Base-by-base conservation (phyloP, 305 asterid genomes). In the Fraxinus baroniana region DNA sequence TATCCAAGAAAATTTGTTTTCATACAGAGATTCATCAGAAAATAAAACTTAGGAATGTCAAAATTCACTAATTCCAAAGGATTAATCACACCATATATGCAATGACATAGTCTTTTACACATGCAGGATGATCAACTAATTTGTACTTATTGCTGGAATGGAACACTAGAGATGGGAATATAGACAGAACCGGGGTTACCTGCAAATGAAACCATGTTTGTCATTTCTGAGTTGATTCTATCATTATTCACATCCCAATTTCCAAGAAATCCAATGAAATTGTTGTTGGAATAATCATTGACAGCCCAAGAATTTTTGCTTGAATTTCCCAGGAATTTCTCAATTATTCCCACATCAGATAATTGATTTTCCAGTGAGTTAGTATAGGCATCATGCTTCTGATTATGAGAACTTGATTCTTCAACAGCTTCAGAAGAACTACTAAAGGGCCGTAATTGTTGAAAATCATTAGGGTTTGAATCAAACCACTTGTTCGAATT, bases 311-410 rank as follows among this genome's bases (percentile, higher is more conserved):
- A 79, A 4, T 49, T 57, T 9, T 79, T 66, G 49, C 82, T 75
- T 75, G 49, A 80, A 17, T 68, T 78, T 20, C 82, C 81, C 28
- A 88, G 70, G 39, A 84, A 81, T 1, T 76, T 87, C 80, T 89
- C 93, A 3, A 86, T 84, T 22, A 87, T 86, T 2, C 87, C 89
- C 62, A 87, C 87, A 66, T 89, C 89, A 26, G 83, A 77, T 13
- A 89, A 70, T 18, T 86, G 84, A 32, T 87, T 84, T 12, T 87
- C 76, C 18, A 74, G 37, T 28, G 80, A 73, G 60, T 55, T 64
- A 70, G 80, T 76, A 24, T 79, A 35, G 68, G n/a, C 62, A 0
- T 79, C 86, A 78, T 84, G 85, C 57, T 79, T 85, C 20, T 85
- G 71, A 36, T 15, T 32, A 6, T 30, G 22, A 39, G 75, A 76